Percentiles rank a stretch among this genome's conserved stretches.
Conservation (phyloP, 345 rosid genomes). For the Theobroma cacao region DNA sequence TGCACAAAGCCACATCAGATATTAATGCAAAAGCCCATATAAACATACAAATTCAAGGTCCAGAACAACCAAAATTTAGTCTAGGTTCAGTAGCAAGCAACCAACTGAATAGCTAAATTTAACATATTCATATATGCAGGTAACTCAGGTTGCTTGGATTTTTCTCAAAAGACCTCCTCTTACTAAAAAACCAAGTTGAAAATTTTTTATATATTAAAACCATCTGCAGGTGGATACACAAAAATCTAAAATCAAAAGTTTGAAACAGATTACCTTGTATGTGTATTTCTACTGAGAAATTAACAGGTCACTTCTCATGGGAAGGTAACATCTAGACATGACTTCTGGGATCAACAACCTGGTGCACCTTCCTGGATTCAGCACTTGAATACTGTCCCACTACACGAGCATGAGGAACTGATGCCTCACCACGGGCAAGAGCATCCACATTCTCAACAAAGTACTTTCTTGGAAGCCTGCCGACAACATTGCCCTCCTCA, state of each 20-base stretch:
- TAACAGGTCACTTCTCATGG: background rate
- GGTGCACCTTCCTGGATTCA: slow-evolving; percentile 65
- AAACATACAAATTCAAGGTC: no score
- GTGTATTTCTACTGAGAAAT: background rate
- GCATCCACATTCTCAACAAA: slow-evolving; percentile 81
- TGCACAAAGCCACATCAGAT: background rate
- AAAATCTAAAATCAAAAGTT: background rate
- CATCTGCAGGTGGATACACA: background rate
- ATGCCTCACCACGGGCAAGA: slow-evolving; percentile 66
- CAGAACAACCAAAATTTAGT: background rate
- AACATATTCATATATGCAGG: background rate
- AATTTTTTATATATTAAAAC: background rate
- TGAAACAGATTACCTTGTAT: background rate
- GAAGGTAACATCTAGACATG: slow-evolving; percentile 53
- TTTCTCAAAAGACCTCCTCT: background rate
- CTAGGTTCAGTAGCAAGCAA: background rate
- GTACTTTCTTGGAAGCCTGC: slow-evolving; percentile 80
- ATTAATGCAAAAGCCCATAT: no score
- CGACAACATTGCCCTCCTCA: slow-evolving; percentile 92
- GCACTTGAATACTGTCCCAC: slow-evolving; percentile 83
- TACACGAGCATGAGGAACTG: slow-evolving; percentile 81
- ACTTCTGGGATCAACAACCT: slow-evolving; percentile 80
- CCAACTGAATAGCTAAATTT: background rate
- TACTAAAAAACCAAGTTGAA: background rate
- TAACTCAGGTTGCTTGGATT: background rate